Conservation (phyloP, 1,284 basidiomycete species). For the Takashimella koratensis region DNA sequence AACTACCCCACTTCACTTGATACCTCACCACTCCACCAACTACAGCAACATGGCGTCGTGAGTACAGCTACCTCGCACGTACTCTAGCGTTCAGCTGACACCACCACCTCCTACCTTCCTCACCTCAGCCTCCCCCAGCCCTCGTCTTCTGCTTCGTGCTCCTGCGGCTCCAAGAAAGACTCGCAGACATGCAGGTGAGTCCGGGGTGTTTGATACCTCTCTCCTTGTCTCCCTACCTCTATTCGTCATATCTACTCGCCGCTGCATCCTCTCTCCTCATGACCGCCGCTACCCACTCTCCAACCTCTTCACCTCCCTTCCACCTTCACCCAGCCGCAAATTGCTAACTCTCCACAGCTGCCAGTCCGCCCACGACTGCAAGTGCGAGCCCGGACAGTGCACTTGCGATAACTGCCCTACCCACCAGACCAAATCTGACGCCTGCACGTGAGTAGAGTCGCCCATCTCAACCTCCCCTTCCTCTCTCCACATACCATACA, state of each 20-base stretch:
- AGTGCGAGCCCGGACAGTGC: slow-evolving; percentile 28
- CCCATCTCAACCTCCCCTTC: not conserved
- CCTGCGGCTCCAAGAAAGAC: not conserved
- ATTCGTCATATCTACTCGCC: not conserved
- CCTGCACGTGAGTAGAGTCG: not conserved
- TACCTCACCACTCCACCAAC: too few species aligned
- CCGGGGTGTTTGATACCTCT: not conserved
- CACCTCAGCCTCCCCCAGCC: not conserved
- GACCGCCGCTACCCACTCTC: not conserved
- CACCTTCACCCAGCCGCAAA: not conserved
- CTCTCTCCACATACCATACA: not conserved
- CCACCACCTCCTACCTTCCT: not conserved
- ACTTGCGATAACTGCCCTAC: slow-evolving; percentile 21
- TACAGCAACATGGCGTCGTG: not conserved
- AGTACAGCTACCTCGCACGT: too few species aligned
- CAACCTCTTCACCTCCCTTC: not conserved
- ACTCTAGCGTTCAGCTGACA: too few species aligned
- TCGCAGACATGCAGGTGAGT: not conserved
- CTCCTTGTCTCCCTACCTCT: not conserved
- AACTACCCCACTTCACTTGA: too few species aligned
- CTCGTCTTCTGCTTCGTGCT: not conserved
- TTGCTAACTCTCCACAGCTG: slow-evolving; percentile 12
- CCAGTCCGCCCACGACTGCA: slow-evolving; percentile 16
- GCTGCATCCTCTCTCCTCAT: not conserved
- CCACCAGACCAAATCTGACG: slow-evolving; percentile 4